A percentile compares a stretch with the other conserved stretches of the same genome.
These are phyloP conservation scores for Parasarocladium wereldwijsianum DNA, from an alignment of 2,329 filamentous ascomycete genomes.

Conservation along the genomic window DNA sequence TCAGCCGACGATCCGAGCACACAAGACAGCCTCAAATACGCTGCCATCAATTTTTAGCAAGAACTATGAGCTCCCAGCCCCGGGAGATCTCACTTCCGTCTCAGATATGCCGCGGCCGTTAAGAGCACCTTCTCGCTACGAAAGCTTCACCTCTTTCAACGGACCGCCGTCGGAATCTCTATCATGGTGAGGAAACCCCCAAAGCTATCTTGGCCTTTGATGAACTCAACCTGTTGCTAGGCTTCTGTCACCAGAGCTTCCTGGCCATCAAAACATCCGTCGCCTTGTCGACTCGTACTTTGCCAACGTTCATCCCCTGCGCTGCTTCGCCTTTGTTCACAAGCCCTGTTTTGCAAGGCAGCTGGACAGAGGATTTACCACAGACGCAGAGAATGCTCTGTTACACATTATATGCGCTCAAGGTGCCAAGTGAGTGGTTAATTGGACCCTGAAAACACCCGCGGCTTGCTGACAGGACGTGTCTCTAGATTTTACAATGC, in stretches of 20 bases:
- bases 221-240: no score
- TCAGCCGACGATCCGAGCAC: no score
- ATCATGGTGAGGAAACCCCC: no score
- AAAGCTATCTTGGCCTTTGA: no score
- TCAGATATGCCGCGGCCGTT: no score
- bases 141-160: no score
- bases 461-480: slow-evolving; percentile 4
- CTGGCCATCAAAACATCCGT: slow-evolving; percentile 5
- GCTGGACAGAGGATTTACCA: slow-evolving; percentile 8
- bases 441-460: not conserved
- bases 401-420: slow-evolving; percentile 11
- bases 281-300: slow-evolving; percentile 10
- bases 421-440: slow-evolving; percentile 8
- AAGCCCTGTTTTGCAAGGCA: slow-evolving; percentile 11
- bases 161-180: no score
- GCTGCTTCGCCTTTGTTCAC: slow-evolving; percentile 12
- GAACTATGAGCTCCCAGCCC: no score
- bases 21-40: no score
- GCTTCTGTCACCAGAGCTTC: slow-evolving; percentile 5
- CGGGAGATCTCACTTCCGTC: no score
- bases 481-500: slow-evolving; percentile 19
- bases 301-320: slow-evolving; percentile 12
- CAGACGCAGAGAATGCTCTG: slow-evolving; percentile 8
- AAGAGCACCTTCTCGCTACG: no score
- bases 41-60: no score